Percentiles rank a stretch among this genome's conserved stretches.
Conservation (phyloP, 176 grass and related monocot genomes). For the Hyparrhenia diplandra region DNA sequence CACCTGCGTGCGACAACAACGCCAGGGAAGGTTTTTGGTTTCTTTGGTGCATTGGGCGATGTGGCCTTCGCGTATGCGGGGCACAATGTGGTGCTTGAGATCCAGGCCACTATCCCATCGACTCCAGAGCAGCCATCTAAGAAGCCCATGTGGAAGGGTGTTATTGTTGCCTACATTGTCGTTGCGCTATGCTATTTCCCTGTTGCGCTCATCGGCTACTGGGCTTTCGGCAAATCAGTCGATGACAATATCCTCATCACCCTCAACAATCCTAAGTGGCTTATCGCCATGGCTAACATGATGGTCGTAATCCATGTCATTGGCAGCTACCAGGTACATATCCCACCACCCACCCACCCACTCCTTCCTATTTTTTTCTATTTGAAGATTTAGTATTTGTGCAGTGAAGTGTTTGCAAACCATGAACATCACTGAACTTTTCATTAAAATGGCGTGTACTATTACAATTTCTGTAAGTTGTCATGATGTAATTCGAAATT, state of each 20-base stretch:
- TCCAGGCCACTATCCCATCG: conserved; percentile 88
- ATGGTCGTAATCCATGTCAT: conserved; percentile 94
- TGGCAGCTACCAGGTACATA: conserved; percentile 25
- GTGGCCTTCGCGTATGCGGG: conserved; percentile 82
- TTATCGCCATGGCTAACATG: conserved; percentile 85
- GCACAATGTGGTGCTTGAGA: conserved; percentile 92
- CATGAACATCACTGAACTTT: neutral
- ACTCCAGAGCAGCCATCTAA: conserved; percentile 78
- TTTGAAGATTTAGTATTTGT: neutral
- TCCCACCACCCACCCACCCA: too few species aligned
- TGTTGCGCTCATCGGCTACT: conserved; percentile 74
- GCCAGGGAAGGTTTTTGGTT: conserved; percentile 61
- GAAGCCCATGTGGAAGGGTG: conserved; percentile 97
- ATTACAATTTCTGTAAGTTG: neutral
- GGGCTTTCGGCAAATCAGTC: conserved; percentile 52
- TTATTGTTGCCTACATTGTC: conserved; percentile 77
- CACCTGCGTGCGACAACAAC: conserved; percentile 26
- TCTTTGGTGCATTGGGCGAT: conserved; percentile 64
- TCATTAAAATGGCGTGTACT: neutral
- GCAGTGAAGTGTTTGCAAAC: neutral
- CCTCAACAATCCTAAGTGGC: conserved; percentile 60
- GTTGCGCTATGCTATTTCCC: conserved; percentile 95
- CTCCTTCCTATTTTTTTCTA: too few species aligned
- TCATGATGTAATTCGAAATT: neutral
- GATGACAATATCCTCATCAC: conserved; percentile 66